phyloP scores from a whole-genome alignment of 73 alveolate species.

The Tetrahymena elliotti region DNA sequence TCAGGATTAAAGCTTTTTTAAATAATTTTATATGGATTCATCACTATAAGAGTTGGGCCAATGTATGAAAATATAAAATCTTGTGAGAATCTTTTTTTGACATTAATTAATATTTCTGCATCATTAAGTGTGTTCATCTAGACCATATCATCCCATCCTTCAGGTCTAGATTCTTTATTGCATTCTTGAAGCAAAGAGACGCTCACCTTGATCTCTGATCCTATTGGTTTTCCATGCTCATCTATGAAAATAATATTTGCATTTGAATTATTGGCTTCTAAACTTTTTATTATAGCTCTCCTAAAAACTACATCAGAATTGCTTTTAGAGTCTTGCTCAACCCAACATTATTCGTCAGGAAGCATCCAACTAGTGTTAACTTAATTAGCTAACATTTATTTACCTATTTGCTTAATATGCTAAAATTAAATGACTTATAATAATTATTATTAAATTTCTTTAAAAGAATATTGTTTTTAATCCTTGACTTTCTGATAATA shows the following conservation, averaged over 20 bases:
- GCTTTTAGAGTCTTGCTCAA: not conserved
- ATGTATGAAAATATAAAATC: constrained; percentile 90
- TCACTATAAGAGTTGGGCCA: constrained; percentile 88
- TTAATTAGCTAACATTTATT: not conserved
- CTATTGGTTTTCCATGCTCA: not conserved
- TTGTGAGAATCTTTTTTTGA: constrained; percentile 64
- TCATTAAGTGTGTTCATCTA: constrained; percentile 67
- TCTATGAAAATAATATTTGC: not conserved
- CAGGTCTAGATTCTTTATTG: not conserved
- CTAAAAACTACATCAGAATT: not conserved
- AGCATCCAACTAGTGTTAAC: not conserved
- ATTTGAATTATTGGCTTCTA: not conserved
- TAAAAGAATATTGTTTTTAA: too few species aligned
- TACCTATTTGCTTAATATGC: not conserved
- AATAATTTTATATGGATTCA: constrained; percentile 88
- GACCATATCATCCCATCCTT: constrained; percentile 69
- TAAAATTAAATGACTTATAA: not conserved
- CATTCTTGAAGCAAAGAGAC: not conserved
- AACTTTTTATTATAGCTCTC: not conserved
- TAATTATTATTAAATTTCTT: too few species aligned
- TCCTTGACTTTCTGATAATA: not conserved
- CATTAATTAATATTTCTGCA: constrained; percentile 69
- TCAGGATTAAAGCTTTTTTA: constrained; percentile 66
- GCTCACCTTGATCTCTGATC: not conserved
- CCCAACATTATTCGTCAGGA: not conserved